phyloP scores from a whole-genome alignment of 345 rosid genomes.

The Pistacia atlantica region DNA sequence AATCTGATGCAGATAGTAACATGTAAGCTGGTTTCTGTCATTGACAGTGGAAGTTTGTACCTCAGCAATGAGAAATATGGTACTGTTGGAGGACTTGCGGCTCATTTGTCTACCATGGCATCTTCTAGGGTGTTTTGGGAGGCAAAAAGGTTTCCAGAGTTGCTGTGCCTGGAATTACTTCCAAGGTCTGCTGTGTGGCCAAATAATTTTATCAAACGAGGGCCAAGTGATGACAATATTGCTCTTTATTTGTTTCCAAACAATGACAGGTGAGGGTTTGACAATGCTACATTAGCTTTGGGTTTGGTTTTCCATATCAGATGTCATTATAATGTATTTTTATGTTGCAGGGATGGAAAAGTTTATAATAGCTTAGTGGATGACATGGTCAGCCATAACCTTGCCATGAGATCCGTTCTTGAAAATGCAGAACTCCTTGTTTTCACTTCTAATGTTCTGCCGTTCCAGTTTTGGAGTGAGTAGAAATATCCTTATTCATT shows the following conservation, averaged over 20 bases:
- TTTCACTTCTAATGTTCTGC: constrained; percentile 63
- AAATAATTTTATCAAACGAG: constrained; percentile 43
- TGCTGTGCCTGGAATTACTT: constrained; percentile 51
- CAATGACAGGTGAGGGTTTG: constrained; percentile 37
- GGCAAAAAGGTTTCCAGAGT: constrained; percentile 44
- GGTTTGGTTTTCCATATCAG: background rate
- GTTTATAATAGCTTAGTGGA: constrained; percentile 43
- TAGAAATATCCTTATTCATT: constrained; percentile 1
- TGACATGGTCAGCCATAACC: constrained; percentile 51
- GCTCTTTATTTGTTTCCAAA: constrained; percentile 72
- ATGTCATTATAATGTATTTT: constrained; percentile 1
- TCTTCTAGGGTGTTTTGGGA: constrained; percentile 47
- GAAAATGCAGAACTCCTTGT: constrained; percentile 65
- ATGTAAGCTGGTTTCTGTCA: constrained; percentile 8
- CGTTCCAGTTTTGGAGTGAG: constrained; percentile 64
- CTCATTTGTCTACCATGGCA: constrained; percentile 69
- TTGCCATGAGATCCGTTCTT: constrained; percentile 53
- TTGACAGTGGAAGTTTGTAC: constrained; percentile 56
- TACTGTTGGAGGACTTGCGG: constrained; percentile 39
- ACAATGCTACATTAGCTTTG: background rate
- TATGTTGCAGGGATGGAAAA: constrained; percentile 40
- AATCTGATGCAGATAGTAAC: background rate
- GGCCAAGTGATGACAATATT: constrained; percentile 52
- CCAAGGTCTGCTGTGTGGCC: constrained; percentile 65
- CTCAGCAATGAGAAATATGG: constrained; percentile 19